Percentiles rank a stretch among this genome's conserved stretches.
These are phyloP conservation scores for Pseudogymnoascus sp. DNA, from an alignment of 2,329 filamentous ascomycete species.

Conservation along the genomic window DNA sequence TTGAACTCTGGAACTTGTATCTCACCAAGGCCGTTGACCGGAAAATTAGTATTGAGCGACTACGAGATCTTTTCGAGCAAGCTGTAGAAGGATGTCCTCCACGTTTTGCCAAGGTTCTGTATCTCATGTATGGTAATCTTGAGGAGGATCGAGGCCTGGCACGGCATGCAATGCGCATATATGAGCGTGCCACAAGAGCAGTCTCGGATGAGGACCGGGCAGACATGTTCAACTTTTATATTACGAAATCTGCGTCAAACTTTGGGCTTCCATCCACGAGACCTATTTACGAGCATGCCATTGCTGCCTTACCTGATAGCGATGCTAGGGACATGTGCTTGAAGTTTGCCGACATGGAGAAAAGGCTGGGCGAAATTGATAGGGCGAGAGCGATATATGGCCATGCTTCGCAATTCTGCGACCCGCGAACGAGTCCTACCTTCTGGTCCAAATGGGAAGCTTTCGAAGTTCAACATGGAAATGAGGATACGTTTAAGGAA, in stretches of 20 bases:
- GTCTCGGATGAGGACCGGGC: conserved; percentile 90
- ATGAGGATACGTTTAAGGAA: conserved; percentile 98
- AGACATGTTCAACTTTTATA: conserved; percentile 99
- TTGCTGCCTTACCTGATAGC: conserved; percentile 81
- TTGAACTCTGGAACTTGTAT: conserved; percentile 98
- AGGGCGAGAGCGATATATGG: conserved; percentile 92
- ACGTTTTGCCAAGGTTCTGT: conserved; percentile 91
- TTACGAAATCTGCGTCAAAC: conserved; percentile 96
- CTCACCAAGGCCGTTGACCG: conserved; percentile 94
- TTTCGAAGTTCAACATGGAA: conserved; percentile 96
- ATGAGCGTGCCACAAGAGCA: conserved; percentile 89
- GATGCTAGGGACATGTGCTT: conserved; percentile 98
- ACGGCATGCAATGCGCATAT: conserved; percentile 96
- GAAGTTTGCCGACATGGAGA: conserved; percentile 97
- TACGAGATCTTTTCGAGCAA: conserved; percentile 95
- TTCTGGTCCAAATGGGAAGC: conserved; percentile 98
- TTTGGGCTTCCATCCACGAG: conserved; percentile 92
- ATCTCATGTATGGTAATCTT: conserved; percentile 95
- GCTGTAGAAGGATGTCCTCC: conserved; percentile 90
- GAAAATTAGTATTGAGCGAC: conserved; percentile 87
- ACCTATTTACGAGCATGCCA: conserved; percentile 92
- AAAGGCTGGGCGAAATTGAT: conserved; percentile 85
- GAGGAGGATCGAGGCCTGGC: conserved; percentile 94
- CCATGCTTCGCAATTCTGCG: conserved; percentile 94
- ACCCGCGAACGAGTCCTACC: conserved; percentile 76